phyloP scores from a whole-genome alignment of 2,329 filamentous ascomycete genomes.

The Chaetomiaceae sp. region DNA sequence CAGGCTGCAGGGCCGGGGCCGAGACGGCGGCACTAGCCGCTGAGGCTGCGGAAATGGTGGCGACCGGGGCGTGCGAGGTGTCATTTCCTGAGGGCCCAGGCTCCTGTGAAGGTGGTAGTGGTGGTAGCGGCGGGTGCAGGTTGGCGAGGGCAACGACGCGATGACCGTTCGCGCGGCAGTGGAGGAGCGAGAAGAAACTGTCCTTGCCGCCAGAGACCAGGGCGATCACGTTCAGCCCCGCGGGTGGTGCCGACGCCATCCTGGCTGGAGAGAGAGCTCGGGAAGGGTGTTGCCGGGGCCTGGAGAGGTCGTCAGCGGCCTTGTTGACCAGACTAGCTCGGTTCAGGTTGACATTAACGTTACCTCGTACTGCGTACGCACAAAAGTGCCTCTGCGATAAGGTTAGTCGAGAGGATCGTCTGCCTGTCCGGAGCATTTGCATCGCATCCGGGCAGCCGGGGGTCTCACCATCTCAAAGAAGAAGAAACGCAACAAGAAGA shows the following conservation, averaged over 20 bases:
- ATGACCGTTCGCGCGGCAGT: constrained; percentile 83
- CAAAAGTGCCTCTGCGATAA: too few relatives aligned
- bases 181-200: constrained; percentile 86
- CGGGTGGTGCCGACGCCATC: constrained; percentile 14
- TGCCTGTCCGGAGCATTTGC: neutral
- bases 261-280: too few relatives aligned
- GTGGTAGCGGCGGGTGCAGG: constrained; percentile 53
- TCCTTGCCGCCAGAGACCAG: constrained; percentile 96
- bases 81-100: neutral
- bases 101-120: neutral
- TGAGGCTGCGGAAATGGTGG: constrained; percentile 6
- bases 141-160: constrained; percentile 83
- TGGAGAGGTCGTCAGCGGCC: too few relatives aligned
- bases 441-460: neutral
- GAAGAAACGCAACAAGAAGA: too few relatives aligned
- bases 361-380: too few relatives aligned
- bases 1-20: constrained; percentile 4
- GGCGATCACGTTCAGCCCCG: constrained; percentile 69
- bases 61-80: constrained; percentile 3
- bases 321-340: neutral
- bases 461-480: too few relatives aligned
- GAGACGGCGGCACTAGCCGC: constrained; percentile 17
- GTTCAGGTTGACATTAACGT: too few relatives aligned
- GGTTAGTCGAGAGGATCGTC: neutral
- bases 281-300: too few relatives aligned